Base-by-base conservation (phyloP, 495 filamentous ascomycete species). In the Xylaria venustula region DNA sequence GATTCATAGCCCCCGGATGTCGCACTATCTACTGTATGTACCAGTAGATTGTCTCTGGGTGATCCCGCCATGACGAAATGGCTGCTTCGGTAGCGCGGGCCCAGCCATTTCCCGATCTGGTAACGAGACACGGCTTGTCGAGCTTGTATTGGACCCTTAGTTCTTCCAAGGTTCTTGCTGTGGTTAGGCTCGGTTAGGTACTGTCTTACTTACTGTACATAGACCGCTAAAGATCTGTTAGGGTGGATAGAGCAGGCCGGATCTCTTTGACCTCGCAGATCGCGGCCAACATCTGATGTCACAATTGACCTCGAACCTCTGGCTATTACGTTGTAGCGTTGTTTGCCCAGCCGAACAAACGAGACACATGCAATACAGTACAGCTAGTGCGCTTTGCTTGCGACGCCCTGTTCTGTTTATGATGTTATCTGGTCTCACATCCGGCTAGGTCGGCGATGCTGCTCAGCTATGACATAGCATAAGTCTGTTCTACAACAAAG, bases 231-330 rank as follows among this genome's bases (percentile, higher is more conserved):
- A n/a, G n/a, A n/a, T 40, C 7, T 3, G 15, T 15, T 40, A 32
- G 9, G 23, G 37, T 8, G 7, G 14, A 40, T 3, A 3, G 15
- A 15, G 14, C 37, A 7, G 6, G 19, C 40, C 9, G 11, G 23
- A 55, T 55, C 34, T 54, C 53, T 55, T 55, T 55, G 7, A 55
- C 26, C 25, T 44, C n/a, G 20, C n/a, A 23, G 53, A 44, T 55
- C 6, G 3, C 26, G 12, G 26, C 40, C 15, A 45, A 25, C 8
- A 15, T 28, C 53, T 55, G 53, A 55, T 55, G 53, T 55, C 53
- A 55, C 53, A 20, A 34, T 32, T 22, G 52, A 42, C 36, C 20
- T 41, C 5, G 14, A 41, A 42, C 20, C 36, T 17, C 23, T 1
- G 5, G 9, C 40, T 20, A 54, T 17, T 42, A 42, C 51, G 36